phyloP scores from a whole-genome alignment of 2,329 filamentous ascomycete species.

The Dactylellina cionopaga region DNA sequence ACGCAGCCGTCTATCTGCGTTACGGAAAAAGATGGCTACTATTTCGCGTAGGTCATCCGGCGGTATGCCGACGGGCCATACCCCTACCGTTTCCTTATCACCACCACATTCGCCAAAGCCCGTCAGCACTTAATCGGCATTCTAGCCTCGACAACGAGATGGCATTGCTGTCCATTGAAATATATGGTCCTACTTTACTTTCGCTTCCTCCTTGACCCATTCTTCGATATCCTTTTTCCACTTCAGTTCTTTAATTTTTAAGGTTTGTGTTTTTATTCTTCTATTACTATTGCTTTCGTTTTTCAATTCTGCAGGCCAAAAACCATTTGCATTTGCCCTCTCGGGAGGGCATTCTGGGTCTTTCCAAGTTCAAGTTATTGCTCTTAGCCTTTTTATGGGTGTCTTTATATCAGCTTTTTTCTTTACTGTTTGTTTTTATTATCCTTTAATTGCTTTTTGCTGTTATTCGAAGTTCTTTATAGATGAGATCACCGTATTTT shows the following conservation, averaged over 20 bases:
- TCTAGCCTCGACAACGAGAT: background rate
- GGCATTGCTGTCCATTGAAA: too few relatives aligned
- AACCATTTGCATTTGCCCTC: conserved; percentile 2
- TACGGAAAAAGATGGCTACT: conserved; percentile 65
- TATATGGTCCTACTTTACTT: conserved; percentile 9
- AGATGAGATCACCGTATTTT: conserved; percentile 40
- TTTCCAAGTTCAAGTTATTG: conserved; percentile 1
- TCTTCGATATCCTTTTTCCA: conserved; percentile 9
- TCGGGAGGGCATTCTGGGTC: background rate
- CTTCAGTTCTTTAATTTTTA: conserved; percentile 49
- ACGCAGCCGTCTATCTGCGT: conserved; percentile 63
- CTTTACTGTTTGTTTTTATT: conserved; percentile 1
- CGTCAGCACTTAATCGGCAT: conserved; percentile 15
- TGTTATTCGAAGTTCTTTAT: conserved; percentile 20
- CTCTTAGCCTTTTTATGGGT: background rate
- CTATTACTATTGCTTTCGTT: conserved; percentile 8
- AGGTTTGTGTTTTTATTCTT: conserved; percentile 37
- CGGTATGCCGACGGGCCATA: conserved; percentile 41
- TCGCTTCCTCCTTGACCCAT: conserved; percentile 17
- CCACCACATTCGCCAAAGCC: conserved; percentile 50
- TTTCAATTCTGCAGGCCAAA: conserved; percentile 21
- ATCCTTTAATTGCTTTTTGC: background rate
- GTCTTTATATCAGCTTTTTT: conserved; percentile 15
- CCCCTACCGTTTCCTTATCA: conserved; percentile 30
- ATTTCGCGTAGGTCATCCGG: conserved; percentile 64